Evolutionary conservation across 2,329 filamentous ascomycete species (phyloP).

Genomic region (Diaporthe longicolla): DNA sequence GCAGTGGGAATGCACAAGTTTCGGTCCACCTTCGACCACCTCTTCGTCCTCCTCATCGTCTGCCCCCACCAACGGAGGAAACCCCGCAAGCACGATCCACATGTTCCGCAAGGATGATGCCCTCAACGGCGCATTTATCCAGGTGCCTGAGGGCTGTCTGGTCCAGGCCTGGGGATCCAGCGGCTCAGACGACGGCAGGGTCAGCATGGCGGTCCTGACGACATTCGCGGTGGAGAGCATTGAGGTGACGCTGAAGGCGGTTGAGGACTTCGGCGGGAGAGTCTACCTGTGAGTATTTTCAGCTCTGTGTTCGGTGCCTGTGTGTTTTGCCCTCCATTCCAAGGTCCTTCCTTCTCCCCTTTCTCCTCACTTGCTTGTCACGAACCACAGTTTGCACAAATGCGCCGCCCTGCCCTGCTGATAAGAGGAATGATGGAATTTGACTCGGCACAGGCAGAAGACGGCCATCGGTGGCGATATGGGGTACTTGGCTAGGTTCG

Average conservation of each 20-base stretch:
- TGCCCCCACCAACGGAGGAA: slow-evolving; percentile 37
- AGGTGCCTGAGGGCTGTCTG: slow-evolving; percentile 52
- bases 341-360: no score
- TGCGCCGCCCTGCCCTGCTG: no score
- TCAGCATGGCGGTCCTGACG: slow-evolving; percentile 52
- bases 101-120: slow-evolving; percentile 51
- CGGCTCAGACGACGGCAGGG: slow-evolving; percentile 44
- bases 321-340: no score
- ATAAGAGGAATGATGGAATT: neutral
- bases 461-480: slow-evolving; percentile 52
- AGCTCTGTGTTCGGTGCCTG: no score
- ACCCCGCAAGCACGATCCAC: slow-evolving; percentile 51
- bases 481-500: slow-evolving; percentile 54
- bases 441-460: slow-evolving; percentile 50
- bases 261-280: slow-evolving; percentile 51
- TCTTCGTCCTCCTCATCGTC: slow-evolving; percentile 15
- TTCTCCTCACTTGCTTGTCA: neutral
- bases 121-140: slow-evolving; percentile 51
- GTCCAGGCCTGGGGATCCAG: slow-evolving; percentile 49
- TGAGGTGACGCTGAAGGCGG: slow-evolving; percentile 50
- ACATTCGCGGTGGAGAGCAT: slow-evolving; percentile 54
- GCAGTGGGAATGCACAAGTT: slow-evolving; percentile 50
- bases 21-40: slow-evolving; percentile 35
- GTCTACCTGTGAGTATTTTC: slow-evolving; percentile 51
- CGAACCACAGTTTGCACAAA: neutral